Conservation (phyloP, 2,329 filamentous ascomycete genomes). For the Colletotrichum plurivorum region DNA sequence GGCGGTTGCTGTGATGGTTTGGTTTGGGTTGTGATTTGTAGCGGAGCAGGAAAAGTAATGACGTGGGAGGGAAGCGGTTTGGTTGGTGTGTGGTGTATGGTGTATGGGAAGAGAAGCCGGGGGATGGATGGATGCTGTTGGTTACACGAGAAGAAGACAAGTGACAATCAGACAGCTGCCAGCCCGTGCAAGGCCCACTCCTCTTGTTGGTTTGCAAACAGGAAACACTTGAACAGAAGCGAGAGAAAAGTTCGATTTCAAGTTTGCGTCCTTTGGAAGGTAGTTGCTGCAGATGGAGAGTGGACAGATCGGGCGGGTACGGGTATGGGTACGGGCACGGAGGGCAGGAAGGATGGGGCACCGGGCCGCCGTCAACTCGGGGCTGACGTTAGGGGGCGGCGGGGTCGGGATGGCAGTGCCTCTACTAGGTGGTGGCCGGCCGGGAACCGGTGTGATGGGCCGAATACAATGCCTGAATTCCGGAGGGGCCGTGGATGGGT, state of each 20-base stretch:
- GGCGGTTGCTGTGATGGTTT: not conserved
- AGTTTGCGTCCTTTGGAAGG: slow-evolving; percentile 3
- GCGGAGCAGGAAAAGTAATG: not conserved
- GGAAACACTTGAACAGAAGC: not conserved
- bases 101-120: not conserved
- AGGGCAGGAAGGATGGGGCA: slow-evolving; percentile 1
- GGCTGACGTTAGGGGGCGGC: slow-evolving; percentile 26
- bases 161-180: not conserved
- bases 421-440: slow-evolving; percentile 7
- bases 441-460: slow-evolving; percentile 7
- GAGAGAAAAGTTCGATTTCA: not conserved
- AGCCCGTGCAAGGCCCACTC: slow-evolving; percentile 1
- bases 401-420: slow-evolving; percentile 21
- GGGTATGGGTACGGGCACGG: slow-evolving; percentile 12
- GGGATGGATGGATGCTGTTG: slow-evolving; percentile 1
- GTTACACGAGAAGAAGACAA: slow-evolving; percentile 21
- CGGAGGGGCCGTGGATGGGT: not conserved
- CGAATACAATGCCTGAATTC: slow-evolving; percentile 5
- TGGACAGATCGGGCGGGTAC: slow-evolving; percentile 1
- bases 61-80: not conserved
- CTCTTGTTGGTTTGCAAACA: slow-evolving; percentile 2
- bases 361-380: slow-evolving; percentile 23
- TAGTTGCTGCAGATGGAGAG: slow-evolving; percentile 8
- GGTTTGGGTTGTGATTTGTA: not conserved
- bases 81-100: not conserved